Base-by-base conservation (phyloP, 2,329 filamentous ascomycete species). In the Aquanectria penicillioides region DNA sequence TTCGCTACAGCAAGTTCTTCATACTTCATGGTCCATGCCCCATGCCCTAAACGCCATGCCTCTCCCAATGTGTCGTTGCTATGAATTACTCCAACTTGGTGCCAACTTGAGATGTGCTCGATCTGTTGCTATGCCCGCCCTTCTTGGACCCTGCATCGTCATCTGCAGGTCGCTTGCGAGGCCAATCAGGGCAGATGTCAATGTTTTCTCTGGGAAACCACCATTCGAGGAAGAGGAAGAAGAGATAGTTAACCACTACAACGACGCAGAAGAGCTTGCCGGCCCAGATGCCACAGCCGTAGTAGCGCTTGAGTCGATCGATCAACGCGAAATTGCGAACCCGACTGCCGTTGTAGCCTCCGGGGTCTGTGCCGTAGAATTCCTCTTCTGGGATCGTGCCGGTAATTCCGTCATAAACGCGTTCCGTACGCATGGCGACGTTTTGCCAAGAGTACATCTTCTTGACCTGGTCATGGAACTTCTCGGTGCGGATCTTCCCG, bases 371-470 rank as follows among this genome's bases (percentile, higher is more conserved):
- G 25, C 92, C 92, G 71, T 97, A 97, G 70, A 97, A 97, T 59
- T 96, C 92, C 51, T 91, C 89, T 68, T 96, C 92, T 64, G 86
- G 88, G 50, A 97, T 88, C n/a, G 88, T 88, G 7, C 93, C 94
- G 3, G 89, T 92, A 67, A 99, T 96, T 43, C 95, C 92, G 73
- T 97, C 89, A 76, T 99, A 99, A 1, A 99, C 95, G 25, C 94
- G 86, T 77, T 99, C 95, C 0, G 95, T 98, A 53, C 95, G 90
- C 68, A 91, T 86, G 12, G 95, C 95, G 23, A 99, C 94, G 74
- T 99, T 94, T 23, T 92, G 92, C 95, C 95, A 99, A 2, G 93
- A 97, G 78, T 99, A 99, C 95, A 98, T 98, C 80, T 91, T 92
- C 76, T 94, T 93, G 62, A 99, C 95, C 75, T 98, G 92, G 66